phyloP scores from a whole-genome alignment of 306 rosid species.

The Prunus armeniaca region DNA sequence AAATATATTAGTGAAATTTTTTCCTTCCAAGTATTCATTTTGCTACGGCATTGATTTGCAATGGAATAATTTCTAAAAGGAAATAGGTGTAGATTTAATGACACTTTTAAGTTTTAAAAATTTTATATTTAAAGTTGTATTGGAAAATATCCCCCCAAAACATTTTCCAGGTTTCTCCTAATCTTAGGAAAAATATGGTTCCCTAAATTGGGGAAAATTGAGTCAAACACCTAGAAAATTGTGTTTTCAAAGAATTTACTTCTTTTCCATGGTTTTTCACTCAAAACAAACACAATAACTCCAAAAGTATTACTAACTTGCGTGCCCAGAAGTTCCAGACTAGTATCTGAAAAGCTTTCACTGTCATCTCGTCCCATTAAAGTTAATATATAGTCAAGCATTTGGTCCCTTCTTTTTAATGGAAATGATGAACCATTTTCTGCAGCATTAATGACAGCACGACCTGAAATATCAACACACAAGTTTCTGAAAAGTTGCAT shows the following conservation, averaged over 20 bases:
- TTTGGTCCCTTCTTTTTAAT: conserved; percentile 78
- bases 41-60: background rate
- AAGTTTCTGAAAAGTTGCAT: background rate
- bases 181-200: background rate
- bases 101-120: background rate
- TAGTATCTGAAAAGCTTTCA: conserved; percentile 74
- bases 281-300: conserved; percentile 1
- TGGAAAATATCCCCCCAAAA: too few relatives aligned
- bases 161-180: background rate
- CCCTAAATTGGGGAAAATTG: background rate
- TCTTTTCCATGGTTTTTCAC: background rate
- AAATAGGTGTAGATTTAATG: background rate
- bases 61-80: background rate
- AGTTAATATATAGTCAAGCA: conserved; percentile 86
- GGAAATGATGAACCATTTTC: conserved; percentile 93
- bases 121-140: background rate
- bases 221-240: background rate
- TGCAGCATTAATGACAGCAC: conserved; percentile 93
- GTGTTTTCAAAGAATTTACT: background rate
- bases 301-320: conserved; percentile 53
- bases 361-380: conserved; percentile 87
- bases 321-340: conserved; percentile 72
- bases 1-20: background rate
- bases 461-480: conserved; percentile 49
- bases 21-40: background rate